Base-by-base conservation (phyloP, 2,329 filamentous ascomycete genomes). In the Fusarium fujikuroi region DNA sequence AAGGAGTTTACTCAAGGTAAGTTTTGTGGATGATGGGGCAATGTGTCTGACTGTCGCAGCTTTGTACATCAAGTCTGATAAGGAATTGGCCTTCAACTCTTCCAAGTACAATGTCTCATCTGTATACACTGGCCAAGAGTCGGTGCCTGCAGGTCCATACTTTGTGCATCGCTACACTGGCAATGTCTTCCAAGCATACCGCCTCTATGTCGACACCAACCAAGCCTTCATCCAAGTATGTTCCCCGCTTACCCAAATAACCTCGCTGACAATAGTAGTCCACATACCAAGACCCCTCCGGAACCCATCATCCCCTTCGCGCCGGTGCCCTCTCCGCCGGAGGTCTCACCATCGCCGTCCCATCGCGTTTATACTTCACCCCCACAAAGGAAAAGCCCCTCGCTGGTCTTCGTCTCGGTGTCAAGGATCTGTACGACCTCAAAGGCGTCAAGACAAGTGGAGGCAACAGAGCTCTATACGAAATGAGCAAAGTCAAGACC, bases 351-450 rank as follows among this genome's bases (percentile, higher is more conserved):
- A 23, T 72, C 3, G 69, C 69, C 3, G 60, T 72, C 4, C 70
- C 70, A 1, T 72, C 70, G 0, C 64, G 70, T 5, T 21, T 72
- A 0, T 69, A 69, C n/a, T 72, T 39, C 3, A 49, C 40, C 0
- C 59, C 25, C 0, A 61, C 64, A 5, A 14, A 37, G 3, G 42
- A 65, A 0, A 52, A 66, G 4, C 70, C 70, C 0, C 42, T 72
- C 0, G 59, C 64, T 0, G 70, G 70, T 16, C 53, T 73, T 1
- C 67, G 71, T 0, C 58, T 74, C 2, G 53, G 46, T 14, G 49
- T 75, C 18, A 75, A 75, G 0, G 73, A 75, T 5, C 9, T 75
- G 0, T 75, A 60, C 8, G 72, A 75, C 0, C 49, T 75, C 6
- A 46, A 57, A 4, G 73, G 73, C 0, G 30, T 75, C 49, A 75